Percentiles rank a stretch among this genome's conserved stretches.
Conservation (phyloP, 2,329 filamentous ascomycete genomes). For the Neofusicoccum sp. region DNA sequence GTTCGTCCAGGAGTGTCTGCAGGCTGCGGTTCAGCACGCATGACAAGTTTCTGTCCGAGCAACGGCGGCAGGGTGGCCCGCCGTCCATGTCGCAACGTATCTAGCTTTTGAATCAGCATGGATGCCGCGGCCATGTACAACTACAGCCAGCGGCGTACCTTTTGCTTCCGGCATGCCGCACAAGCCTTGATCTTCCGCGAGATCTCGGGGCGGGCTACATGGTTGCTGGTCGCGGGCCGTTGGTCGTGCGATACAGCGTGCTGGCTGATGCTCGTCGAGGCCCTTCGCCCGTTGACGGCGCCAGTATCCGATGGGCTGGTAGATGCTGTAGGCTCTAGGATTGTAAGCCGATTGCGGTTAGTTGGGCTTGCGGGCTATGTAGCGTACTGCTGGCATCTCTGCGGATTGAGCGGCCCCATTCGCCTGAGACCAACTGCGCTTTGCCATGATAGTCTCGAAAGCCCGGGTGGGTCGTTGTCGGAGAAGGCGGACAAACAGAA, state of each 20-base stretch:
- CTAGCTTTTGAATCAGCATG: constrained; percentile 24
- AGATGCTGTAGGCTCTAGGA: constrained; percentile 24
- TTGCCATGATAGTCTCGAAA: constrained; percentile 25
- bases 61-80: constrained; percentile 53
- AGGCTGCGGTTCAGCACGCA: constrained; percentile 57
- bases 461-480: neutral
- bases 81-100: constrained; percentile 58
- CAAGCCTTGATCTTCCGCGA: constrained; percentile 48
- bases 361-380: no score
- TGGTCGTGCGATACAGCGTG: neutral
- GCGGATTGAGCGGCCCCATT: constrained; percentile 23
- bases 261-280: no score
- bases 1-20: constrained; percentile 53
- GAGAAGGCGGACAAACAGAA: neutral
- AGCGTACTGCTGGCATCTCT: no score
- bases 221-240: neutral
- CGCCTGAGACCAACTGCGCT: constrained; percentile 29
- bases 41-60: constrained; percentile 52
- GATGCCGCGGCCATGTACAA: neutral
- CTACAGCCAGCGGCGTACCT: constrained; percentile 34
- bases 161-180: constrained; percentile 57
- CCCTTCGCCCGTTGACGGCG: constrained; percentile 4
- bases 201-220: constrained; percentile 27
- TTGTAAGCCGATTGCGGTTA: neutral
- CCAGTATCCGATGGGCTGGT: constrained; percentile 23